phyloP scores from a whole-genome alignment of 2,329 filamentous ascomycete genomes.

The Emergomyces orientalis region DNA sequence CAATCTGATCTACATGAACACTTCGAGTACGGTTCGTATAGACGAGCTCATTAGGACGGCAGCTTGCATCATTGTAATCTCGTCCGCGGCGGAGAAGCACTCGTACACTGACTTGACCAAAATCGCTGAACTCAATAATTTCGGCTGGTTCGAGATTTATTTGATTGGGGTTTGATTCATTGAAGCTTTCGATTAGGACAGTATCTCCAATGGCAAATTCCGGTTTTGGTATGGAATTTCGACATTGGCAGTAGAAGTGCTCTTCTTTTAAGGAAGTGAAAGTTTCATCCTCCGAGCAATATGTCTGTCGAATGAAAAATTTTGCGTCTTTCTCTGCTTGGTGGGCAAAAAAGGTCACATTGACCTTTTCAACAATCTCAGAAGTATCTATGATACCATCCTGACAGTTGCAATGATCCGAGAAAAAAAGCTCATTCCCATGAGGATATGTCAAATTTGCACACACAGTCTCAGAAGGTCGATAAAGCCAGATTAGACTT shows the following conservation, averaged over 20 bases:
- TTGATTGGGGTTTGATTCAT: slow-evolving; percentile 16
- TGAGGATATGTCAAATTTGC: slow-evolving; percentile 58
- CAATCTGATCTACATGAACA: slow-evolving; percentile 36
- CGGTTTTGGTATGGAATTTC: not conserved
- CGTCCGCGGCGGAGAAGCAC: slow-evolving; percentile 43
- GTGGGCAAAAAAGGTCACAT: slow-evolving; percentile 49
- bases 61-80: slow-evolving; percentile 33
- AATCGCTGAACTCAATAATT: slow-evolving; percentile 35
- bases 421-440: slow-evolving; percentile 65
- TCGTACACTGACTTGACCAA: slow-evolving; percentile 39
- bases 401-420: slow-evolving; percentile 63
- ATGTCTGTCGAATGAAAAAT: slow-evolving; percentile 64
- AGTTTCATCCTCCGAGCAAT: slow-evolving; percentile 49
- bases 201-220: slow-evolving; percentile 49
- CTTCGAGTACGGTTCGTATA: slow-evolving; percentile 39
- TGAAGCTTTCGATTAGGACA: slow-evolving; percentile 39
- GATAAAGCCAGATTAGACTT: slow-evolving; percentile 65
- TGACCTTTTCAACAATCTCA: slow-evolving; percentile 50
- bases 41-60: slow-evolving; percentile 45
- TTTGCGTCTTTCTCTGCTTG: slow-evolving; percentile 37
- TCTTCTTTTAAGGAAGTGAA: slow-evolving; percentile 51
- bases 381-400: slow-evolving; percentile 43
- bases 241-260: slow-evolving; percentile 48
- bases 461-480: slow-evolving; percentile 61
- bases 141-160: slow-evolving; percentile 52